These are phyloP conservation scores for Aristolochia contorta DNA, from an alignment of 164 flowering plant species.

Conservation along the genomic window DNA sequence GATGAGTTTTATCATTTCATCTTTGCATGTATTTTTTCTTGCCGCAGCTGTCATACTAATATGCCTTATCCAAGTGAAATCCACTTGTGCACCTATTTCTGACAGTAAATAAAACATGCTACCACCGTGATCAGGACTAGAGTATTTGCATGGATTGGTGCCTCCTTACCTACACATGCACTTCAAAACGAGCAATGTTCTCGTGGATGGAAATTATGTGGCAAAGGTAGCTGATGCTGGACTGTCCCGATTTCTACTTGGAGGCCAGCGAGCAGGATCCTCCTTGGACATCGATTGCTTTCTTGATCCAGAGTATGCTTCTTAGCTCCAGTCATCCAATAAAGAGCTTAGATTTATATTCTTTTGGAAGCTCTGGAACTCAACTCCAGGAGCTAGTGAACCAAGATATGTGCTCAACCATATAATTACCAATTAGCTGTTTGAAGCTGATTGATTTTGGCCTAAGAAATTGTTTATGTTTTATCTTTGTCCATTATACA, in stretches of 20 bases:
- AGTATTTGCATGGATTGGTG: constrained; percentile 30
- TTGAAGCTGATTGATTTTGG: no score
- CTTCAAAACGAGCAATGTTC: constrained; percentile 41
- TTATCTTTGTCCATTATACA: no score
- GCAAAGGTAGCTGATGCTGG: constrained; percentile 47
- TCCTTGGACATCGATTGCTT: constrained; percentile 28
- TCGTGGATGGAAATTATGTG: constrained; percentile 29
- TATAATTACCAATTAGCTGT: no score
- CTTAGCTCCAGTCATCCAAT: not conserved
- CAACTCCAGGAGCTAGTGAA: no score
- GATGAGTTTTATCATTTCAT: not conserved
- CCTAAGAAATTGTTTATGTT: no score
- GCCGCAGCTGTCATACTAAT: not conserved
- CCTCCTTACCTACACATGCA: constrained; percentile 39
- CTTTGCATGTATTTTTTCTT: no score
- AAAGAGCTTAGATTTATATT: not conserved
- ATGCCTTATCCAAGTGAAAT: no score
- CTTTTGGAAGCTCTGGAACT: no score
- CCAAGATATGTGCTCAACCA: no score
- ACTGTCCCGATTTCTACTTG: constrained; percentile 23
- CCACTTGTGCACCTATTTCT: no score
- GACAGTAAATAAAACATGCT: not conserved
- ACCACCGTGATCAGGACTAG: constrained; percentile 25
- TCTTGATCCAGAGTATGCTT: constrained; percentile 36
- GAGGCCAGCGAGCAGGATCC: constrained; percentile 23